Evolutionary conservation across 176 grass and related monocot genomes (phyloP), one percentile per base, ranked within the genome.

Genomic region (Coix lacrymajobi): DNA sequence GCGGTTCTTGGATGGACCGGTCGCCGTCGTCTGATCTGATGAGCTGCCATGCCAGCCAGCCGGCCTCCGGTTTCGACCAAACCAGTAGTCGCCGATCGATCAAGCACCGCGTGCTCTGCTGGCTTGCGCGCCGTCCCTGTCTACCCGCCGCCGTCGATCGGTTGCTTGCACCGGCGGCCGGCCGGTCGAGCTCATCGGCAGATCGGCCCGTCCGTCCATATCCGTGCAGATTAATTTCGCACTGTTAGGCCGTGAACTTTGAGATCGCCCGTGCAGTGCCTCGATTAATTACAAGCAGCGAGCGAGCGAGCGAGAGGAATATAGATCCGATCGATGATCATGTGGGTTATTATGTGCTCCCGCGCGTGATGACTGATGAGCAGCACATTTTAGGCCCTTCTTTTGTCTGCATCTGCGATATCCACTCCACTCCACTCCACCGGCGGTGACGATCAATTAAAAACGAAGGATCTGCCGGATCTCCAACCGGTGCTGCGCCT

Each of bases 241-340:
- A 24, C 69, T 31, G 61, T 71, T 68, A 19, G 1, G 69, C 75
- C 3, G 71, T 36, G 44, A 79, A 25, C 43, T 20, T 7, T 22
- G 28, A 17, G 46, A 87, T 81, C 63, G 62, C 49, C 61, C 49
- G 49, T 37, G 63, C 73, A 68, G 78, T 38, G 63, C 77, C 80
- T 52, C 32, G 63, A 40, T 64, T 24, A n/a, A 44, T 70, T 62
- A 62, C 39, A 31, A 71, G 9, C 28, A 51, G 24, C 14, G 7
- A 71, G 40, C 22, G 8, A 77, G 57, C 6, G 74, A 5, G 25
- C 11, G 24, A 17, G 0, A n/a, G n/a, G n/a, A n/a, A n/a, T n/a
- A n/a, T n/a, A n/a, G n/a, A n/a, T n/a, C n/a, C n/a, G n/a, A n/a
- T n/a, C n/a, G n/a, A n/a, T n/a, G n/a, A 48, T 6, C 45, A 48